Evolutionary conservation across 2,329 filamentous ascomycete species (phyloP).

Genomic region (Apiospora marii): DNA sequence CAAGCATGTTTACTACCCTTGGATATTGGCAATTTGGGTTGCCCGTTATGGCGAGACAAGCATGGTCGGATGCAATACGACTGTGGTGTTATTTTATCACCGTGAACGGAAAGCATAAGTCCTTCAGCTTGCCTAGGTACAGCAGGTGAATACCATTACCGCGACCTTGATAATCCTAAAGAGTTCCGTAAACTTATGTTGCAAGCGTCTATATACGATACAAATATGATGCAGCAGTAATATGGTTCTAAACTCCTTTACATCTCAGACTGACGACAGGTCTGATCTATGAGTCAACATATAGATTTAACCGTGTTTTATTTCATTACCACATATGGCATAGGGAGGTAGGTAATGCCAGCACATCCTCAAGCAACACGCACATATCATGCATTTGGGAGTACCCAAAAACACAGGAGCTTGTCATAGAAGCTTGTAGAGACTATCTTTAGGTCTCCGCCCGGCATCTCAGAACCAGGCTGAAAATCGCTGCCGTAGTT

Average conservation of each 20-base stretch:
- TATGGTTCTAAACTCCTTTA: too few species aligned
- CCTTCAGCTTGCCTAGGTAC: not conserved
- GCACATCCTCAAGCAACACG: not conserved
- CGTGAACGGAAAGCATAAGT: not conserved
- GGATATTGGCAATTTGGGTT: not conserved
- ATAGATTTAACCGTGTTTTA: not conserved
- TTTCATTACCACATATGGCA: not conserved
- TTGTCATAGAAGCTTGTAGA: slow-evolving; percentile 83
- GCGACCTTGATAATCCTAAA: not conserved
- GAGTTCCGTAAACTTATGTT: too few species aligned
- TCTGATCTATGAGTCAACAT: not conserved
- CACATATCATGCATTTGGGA: slow-evolving; percentile 16
- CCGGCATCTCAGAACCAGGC: slow-evolving; percentile 42
- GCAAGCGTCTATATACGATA: not conserved
- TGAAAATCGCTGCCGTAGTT: slow-evolving; percentile 86
- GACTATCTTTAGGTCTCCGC: slow-evolving; percentile 56
- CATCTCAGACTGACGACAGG: not conserved
- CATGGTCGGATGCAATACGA: not conserved
- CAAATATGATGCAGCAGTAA: too few species aligned
- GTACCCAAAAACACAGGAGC: slow-evolving; percentile 71
- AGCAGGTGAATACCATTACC: too few species aligned
- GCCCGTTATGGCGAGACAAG: not conserved
- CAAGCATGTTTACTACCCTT: not conserved
- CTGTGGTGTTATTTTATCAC: not conserved
- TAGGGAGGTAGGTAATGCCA: not conserved